Conservation (phyloP, 345 rosid species). For the Moricandia moricandioides region DNA sequence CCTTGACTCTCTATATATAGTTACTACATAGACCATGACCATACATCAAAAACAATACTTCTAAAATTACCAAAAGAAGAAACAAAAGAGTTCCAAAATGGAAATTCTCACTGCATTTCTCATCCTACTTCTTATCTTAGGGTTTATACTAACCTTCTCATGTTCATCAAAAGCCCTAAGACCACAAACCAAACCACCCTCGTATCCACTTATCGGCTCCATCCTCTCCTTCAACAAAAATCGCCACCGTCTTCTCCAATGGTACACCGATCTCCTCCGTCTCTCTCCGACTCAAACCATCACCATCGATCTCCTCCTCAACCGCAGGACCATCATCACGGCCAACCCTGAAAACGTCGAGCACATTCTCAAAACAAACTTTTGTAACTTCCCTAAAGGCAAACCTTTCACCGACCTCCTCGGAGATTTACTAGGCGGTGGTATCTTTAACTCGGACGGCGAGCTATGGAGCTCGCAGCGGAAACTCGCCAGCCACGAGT, state of each 20-base stretch:
- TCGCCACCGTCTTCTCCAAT: slow-evolving; percentile 58
- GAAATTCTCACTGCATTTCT: slow-evolving; percentile 9
- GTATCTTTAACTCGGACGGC: slow-evolving; percentile 83
- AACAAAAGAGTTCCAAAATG: slow-evolving; percentile 2
- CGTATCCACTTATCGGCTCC: slow-evolving; percentile 70
- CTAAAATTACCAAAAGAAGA: slow-evolving; percentile 2
- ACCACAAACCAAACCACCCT: slow-evolving; percentile 33
- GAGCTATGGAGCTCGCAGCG: slow-evolving; percentile 66
- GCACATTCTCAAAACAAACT: slow-evolving; percentile 61
- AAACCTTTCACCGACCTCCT: slow-evolving; percentile 69
- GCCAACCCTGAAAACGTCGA: slow-evolving; percentile 70
- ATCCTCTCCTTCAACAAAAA: slow-evolving; percentile 60
- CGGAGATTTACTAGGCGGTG: slow-evolving; percentile 76
- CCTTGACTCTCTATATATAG: slow-evolving; percentile 1
- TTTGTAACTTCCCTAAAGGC: slow-evolving; percentile 81
- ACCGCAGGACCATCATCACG: slow-evolving; percentile 60
- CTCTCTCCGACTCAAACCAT: slow-evolving; percentile 57
- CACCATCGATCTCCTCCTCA: slow-evolving; percentile 47
- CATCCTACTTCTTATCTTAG: slow-evolving; percentile 4
- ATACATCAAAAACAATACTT: background rate
- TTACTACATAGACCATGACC: slow-evolving; percentile 5
- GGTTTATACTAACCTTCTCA: background rate
- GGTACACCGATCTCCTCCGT: slow-evolving; percentile 72
- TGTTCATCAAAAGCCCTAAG: slow-evolving; percentile 18
- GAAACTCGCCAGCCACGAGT: slow-evolving; percentile 76